Conservation (phyloP, 768 basidiomycete species). For the Boletellus emodensis region DNA sequence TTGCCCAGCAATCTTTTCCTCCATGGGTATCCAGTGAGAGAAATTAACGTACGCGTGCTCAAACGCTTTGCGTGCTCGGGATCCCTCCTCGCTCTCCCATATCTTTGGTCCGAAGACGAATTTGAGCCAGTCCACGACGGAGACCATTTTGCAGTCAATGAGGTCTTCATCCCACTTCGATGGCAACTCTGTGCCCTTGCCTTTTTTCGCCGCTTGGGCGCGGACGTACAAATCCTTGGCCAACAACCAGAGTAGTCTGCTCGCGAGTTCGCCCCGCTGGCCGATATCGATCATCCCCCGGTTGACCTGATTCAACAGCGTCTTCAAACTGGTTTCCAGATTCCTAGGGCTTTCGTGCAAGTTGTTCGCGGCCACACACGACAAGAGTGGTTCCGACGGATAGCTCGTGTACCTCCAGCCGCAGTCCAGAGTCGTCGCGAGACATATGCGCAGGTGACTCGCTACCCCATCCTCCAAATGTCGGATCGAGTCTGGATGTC, state of each 20-base stretch:
- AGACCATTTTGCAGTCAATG: slow-evolving; percentile 5
- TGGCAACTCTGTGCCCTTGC: no score
- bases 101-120: slow-evolving; percentile 1
- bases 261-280: not conserved
- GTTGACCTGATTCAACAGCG: not conserved
- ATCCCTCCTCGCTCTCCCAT: not conserved
- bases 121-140: slow-evolving; percentile 1
- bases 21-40: not conserved
- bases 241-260: not conserved
- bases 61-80: not conserved
- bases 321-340: not conserved
- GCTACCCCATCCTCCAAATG: not conserved
- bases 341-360: not conserved
- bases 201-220: not conserved
- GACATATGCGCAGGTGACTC: slow-evolving; percentile 4
- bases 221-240: not conserved
- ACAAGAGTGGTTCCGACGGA: slow-evolving; percentile 12
- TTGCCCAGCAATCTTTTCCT: not conserved
- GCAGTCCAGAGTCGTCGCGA: not conserved
- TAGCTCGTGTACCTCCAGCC: slow-evolving; percentile 8
- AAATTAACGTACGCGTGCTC: slow-evolving; percentile 5
- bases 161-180: not conserved
- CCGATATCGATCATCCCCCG: slow-evolving; percentile 3
- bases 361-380: slow-evolving; percentile 1
- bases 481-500: not conserved